Evolutionary conservation across 495 filamentous ascomycete species (phyloP), one percentile per base, ranked within the genome.

Genomic region (Podospora bellae-mahoneyi): DNA sequence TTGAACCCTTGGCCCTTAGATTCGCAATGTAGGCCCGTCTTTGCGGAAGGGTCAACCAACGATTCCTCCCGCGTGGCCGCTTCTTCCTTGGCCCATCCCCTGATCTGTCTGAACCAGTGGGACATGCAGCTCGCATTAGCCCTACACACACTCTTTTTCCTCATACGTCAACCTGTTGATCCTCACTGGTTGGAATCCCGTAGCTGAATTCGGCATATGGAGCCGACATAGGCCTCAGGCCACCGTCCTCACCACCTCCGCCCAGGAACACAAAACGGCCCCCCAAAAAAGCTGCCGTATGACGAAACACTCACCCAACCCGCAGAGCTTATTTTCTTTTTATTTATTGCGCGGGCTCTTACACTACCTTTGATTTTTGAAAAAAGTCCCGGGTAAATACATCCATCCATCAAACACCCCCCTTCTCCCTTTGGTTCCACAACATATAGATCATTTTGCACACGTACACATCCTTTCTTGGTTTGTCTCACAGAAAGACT

Each of bases 21-120:
- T 27, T 56, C 68, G 70, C 62, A 62, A 70, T 55, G 68, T 62
- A 72, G 70, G 68, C 60, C 68, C 70, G 70, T 60, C 18, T 28
- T 70, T 64, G 62, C 70, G 59, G 68, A 66, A 70, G 63, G 64
- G 62, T 23, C 16, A 62, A 64, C 53, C 64, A 56, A 59, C 39
- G 39, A 48, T 48, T 48, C 9, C 39, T 48, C 39, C 61, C 34
- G 34, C 6, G 30, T 30, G 32, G 28, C 9, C 28, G 53, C 30
- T 60, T 60, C 66, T 60, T 68, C 61, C 64, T 68, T 61, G 66
- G 61, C 66, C 66, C 66, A 61, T 68, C 39, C 39, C 39, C 39
- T 26, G 62, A 60, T 59, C 32, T 57, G 3, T 23, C 23, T 20
- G 62, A 26, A 27, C 61, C 54, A 68, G 56, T 68, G 56, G 55